Conservation (phyloP, 768 basidiomycete species). For the Lentinus tigrinus region DNA sequence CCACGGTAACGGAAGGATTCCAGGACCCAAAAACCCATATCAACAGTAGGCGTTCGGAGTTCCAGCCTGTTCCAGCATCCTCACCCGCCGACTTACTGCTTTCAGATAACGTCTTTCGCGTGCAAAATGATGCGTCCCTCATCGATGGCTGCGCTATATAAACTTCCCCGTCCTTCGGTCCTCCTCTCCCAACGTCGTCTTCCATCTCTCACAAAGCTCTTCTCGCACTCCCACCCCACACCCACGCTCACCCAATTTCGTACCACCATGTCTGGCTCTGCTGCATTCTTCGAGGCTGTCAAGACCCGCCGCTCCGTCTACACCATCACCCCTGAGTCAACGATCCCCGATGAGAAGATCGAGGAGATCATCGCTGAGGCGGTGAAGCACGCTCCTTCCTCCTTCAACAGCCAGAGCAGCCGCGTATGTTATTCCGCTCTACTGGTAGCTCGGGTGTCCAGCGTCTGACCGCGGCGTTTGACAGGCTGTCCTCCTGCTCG, state of each 20-base stretch:
- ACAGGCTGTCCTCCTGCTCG: conserved; percentile 21
- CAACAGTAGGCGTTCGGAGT: not conserved
- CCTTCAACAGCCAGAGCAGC: conserved; percentile 23
- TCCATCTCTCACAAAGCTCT: not conserved
- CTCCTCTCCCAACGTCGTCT: not conserved
- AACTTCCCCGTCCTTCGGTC: not conserved
- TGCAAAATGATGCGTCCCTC: not conserved
- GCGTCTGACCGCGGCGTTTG: not conserved
- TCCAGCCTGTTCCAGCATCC: not conserved
- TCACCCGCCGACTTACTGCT: too few species aligned
- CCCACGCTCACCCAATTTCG: not conserved
- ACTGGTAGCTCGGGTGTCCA: too few species aligned
- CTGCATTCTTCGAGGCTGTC: conserved; percentile 22
- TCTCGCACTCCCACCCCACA: not conserved
- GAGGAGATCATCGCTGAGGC: conserved; percentile 19
- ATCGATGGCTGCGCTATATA: conserved; percentile 6
- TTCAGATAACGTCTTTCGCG: not conserved
- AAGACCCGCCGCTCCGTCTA: conserved; percentile 21
- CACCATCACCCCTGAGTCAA: conserved; percentile 18
- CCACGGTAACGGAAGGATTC: not conserved
- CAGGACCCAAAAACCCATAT: not conserved
- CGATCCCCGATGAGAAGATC: conserved; percentile 21
- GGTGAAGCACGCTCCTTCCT: conserved; percentile 21
- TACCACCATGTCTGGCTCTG: conserved; percentile 14
- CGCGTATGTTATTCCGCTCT: too few species aligned